Evolutionary conservation across 768 basidiomycete genomes (phyloP), one percentile per base, ranked within the genome.

Genomic region (Amanita polypyramis): DNA sequence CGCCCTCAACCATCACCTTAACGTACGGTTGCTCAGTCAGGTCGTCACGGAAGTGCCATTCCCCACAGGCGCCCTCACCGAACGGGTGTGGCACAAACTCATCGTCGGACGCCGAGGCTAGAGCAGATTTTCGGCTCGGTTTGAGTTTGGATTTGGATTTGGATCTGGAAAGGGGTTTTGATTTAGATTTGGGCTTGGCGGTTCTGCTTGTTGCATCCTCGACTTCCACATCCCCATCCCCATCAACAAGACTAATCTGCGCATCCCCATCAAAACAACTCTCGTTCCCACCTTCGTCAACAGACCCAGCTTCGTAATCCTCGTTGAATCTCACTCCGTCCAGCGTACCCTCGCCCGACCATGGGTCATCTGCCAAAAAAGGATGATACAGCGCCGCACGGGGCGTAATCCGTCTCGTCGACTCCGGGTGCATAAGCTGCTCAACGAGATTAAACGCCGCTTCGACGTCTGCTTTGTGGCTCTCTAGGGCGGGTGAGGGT

Each of bases 351-450:
- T 49, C 47, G 4, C 47, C 47, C 11, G 29, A 19, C 47, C 46
- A 47, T 3, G 39, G 14, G 15, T 30, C 47, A 12, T 34, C 32
- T 25, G 56, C 55, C 32, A 97, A 70, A 64, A 96, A 97, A 0
- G 77, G 73, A 58, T 97, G 93, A 50, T 75, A 75, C 39, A 98
- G 71, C 14, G 85, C 89, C 5, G 76, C 69, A 14, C 73, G 72
- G 2, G 94, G 89, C 3, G 88, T 91, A 47, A 82, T 74, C 17
- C 94, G 77, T 45, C 76, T 79, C 17, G 79, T 82, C 5, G 82
- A 79, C 58, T 93, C 89, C 1, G 87, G 79, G 34, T 85, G 73
- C 59, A 99, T 72, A 15, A 90, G 64, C 44, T 70, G 65, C 50
- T 82, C 80, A 30, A 93, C 74, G 10, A 99, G 72, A 56, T 85